Percentiles rank a stretch among this genome's conserved stretches.
Evolutionary conservation across 306 rosid genomes (phyloP).

Genomic region (Cyamopsis tetragonoloba): DNA sequence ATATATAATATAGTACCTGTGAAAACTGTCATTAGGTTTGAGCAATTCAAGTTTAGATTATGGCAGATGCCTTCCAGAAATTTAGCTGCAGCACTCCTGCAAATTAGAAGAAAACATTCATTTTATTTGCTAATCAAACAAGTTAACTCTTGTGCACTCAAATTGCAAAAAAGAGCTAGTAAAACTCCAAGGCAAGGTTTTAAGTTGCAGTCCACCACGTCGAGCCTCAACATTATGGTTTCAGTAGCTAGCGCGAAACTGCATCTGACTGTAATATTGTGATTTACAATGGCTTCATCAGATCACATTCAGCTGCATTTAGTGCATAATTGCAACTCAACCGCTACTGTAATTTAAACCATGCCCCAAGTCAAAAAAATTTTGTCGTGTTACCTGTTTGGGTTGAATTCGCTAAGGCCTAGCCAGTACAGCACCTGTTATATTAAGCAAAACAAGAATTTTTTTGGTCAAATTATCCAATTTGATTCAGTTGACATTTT

Average conservation of each 20-base stretch:
- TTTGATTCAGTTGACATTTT: not conserved
- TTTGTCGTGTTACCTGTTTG: constrained; percentile 46
- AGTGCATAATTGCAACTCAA: too few species aligned
- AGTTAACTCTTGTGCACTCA: not conserved
- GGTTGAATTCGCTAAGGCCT: constrained; percentile 51
- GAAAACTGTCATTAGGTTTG: constrained; percentile 37
- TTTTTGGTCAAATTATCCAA: not conserved
- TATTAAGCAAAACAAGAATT: not conserved
- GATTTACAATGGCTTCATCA: too few species aligned
- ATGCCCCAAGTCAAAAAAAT: too few species aligned
- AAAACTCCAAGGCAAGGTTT: not conserved
- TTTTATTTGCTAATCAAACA: not conserved
- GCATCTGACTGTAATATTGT: too few species aligned
- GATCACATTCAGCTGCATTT: too few species aligned
- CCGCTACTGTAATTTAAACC: too few species aligned
- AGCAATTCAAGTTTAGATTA: constrained; percentile 40
- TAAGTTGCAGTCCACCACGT: too few species aligned
- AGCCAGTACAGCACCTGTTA: constrained; percentile 44
- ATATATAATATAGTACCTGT: constrained; percentile 40
- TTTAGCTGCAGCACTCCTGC: constrained; percentile 33
- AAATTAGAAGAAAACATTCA: not conserved
- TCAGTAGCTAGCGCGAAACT: too few species aligned
- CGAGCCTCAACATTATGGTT: too few species aligned
- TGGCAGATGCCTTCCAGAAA: constrained; percentile 40
- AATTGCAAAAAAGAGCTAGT: not conserved